phyloP scores from a whole-genome alignment of 2,329 filamentous ascomycete species.

The Harringtonia lauricola region DNA sequence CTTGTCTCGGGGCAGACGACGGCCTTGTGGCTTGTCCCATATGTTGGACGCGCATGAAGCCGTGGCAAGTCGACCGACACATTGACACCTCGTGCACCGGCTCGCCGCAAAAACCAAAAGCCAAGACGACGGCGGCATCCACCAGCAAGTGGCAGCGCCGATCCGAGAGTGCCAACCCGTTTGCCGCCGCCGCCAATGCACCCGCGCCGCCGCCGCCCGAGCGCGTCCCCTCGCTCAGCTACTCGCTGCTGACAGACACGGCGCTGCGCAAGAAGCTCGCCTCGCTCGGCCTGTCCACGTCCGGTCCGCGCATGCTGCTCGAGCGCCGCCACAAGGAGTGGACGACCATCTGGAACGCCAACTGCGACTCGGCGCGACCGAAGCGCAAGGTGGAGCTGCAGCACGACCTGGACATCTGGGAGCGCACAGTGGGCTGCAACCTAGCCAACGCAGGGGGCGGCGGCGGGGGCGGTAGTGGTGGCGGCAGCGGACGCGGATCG shows the following conservation, averaged over 20 bases:
- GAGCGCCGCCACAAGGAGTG: conserved; percentile 82
- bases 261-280: conserved; percentile 69
- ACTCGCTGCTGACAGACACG: conserved; percentile 73
- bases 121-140: not conserved
- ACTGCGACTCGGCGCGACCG: conserved; percentile 73
- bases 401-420: conserved; percentile 75
- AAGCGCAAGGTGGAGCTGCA: conserved; percentile 62
- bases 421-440: conserved; percentile 61
- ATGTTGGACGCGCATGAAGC: conserved; percentile 71
- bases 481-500: not conserved
- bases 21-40: conserved; percentile 77
- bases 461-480: conserved; percentile 15
- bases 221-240: conserved; percentile 71
- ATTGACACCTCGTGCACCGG: conserved; percentile 51
- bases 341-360: conserved; percentile 94
- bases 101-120: conserved; percentile 18
- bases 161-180: not conserved
- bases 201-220: conserved; percentile 29
- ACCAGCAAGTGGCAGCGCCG: not conserved
- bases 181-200: not conserved
- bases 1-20: conserved; percentile 41
- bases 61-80: conserved; percentile 66
- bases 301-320: conserved; percentile 57
- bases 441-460: conserved; percentile 20
- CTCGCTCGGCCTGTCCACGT: conserved; percentile 66